Evolutionary conservation across 441 rosid species (phyloP).

Genomic region (Lepidium campestre): DNA sequence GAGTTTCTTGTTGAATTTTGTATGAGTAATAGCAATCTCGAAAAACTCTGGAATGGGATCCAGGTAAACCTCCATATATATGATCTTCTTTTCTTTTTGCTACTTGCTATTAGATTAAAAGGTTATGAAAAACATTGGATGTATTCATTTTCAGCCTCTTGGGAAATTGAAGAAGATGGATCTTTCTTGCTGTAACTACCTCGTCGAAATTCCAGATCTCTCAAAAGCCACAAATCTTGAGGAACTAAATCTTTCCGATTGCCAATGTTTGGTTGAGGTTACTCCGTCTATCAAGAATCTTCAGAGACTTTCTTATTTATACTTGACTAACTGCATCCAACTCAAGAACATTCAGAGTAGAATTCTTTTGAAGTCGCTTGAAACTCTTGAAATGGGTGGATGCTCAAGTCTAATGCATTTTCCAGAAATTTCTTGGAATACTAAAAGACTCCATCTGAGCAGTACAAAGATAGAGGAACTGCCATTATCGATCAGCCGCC

Average conservation of each 20-base stretch:
- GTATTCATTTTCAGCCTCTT: conserved; percentile 15
- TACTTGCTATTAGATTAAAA: neutral
- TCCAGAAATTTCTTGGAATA: conserved; percentile 25
- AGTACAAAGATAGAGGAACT: conserved; percentile 22
- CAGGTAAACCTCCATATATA: conserved; percentile 21
- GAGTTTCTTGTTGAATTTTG: conserved; percentile 28
- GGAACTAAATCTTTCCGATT: conserved; percentile 16
- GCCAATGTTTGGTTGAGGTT: conserved; percentile 28
- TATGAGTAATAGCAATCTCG: conserved; percentile 27
- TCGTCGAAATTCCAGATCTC: conserved; percentile 23
- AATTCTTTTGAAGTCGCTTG: conserved; percentile 23
- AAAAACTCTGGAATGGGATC: conserved; percentile 27
- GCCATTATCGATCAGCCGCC: conserved; percentile 14
- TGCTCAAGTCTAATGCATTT: conserved; percentile 26
- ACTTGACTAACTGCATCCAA: conserved; percentile 26
- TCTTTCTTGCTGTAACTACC: conserved; percentile 15
- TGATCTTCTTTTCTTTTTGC: neutral
- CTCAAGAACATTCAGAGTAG: conserved; percentile 24
- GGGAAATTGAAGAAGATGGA: conserved; percentile 22
- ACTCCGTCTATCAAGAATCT: conserved; percentile 30
- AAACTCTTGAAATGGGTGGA: conserved; percentile 14
- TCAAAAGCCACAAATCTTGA: conserved; percentile 23
- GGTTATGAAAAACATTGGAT: neutral
- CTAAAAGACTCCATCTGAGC: conserved; percentile 13
- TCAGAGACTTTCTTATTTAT: conserved; percentile 18